A percentile compares a stretch with the other conserved stretches of the same genome.
Evolutionary conservation across 148 eudicot genomes (phyloP).

Genomic region (Spergularia bocconei): DNA sequence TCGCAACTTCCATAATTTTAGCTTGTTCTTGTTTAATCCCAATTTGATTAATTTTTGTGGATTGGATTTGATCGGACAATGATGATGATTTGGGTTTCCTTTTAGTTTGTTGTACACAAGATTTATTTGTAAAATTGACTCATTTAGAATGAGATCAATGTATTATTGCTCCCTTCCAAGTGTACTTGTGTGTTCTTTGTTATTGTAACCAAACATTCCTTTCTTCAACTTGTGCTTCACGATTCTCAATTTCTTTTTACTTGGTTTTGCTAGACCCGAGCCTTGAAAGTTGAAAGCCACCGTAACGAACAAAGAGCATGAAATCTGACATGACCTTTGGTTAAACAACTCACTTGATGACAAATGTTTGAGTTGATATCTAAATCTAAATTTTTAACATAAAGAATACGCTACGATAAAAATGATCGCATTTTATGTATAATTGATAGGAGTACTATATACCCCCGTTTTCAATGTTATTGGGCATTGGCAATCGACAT

Average conservation of each 20-base stretch:
- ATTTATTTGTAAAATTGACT: slow-evolving; percentile 18
- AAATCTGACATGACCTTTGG: too few species aligned
- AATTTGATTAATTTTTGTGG: not conserved
- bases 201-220: slow-evolving; percentile 2
- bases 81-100: slow-evolving; percentile 11
- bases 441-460: too few species aligned
- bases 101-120: not conserved
- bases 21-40: not conserved
- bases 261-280: too few species aligned
- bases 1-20: slow-evolving; percentile 16
- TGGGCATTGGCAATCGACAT: too few species aligned
- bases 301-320: too few species aligned
- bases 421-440: too few species aligned
- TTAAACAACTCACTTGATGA: too few species aligned
- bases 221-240: not conserved
- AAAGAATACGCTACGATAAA: too few species aligned
- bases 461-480: too few species aligned
- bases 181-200: not conserved
- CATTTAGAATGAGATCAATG: slow-evolving; percentile 4
- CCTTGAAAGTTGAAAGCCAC: too few species aligned
- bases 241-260: not conserved
- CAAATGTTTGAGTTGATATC: too few species aligned
- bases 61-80: slow-evolving; percentile 8
- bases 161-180: slow-evolving; percentile 11
- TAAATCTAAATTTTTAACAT: too few species aligned